Percentiles rank a stretch among this genome's conserved stretches.
These are phyloP conservation scores for Neurospora sp. DNA, from an alignment of 2,329 filamentous ascomycete genomes.

Conservation along the genomic window DNA sequence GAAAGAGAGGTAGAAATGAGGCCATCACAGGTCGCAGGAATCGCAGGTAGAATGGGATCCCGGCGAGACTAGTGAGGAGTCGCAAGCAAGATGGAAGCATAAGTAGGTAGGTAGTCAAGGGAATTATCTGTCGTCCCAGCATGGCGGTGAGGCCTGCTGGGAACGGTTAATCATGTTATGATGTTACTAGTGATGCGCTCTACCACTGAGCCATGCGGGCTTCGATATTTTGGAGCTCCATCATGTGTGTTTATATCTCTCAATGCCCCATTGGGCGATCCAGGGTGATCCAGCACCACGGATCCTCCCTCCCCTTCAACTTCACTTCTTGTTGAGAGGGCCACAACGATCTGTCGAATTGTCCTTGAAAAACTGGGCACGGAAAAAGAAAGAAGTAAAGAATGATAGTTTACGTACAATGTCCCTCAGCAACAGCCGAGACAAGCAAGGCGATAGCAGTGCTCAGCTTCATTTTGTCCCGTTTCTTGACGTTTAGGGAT, in stretches of 20 bases:
- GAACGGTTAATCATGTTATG: too few species aligned
- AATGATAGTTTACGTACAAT: slow-evolving; percentile 15
- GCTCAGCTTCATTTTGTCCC: slow-evolving; percentile 18
- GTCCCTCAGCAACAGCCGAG: slow-evolving; percentile 24
- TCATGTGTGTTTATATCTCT: background rate
- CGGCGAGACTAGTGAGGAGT: too few species aligned
- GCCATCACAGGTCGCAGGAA: too few species aligned
- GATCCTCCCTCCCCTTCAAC: background rate
- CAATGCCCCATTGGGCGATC: background rate
- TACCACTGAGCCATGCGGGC: background rate
- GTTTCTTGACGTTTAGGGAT: background rate
- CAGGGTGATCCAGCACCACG: background rate
- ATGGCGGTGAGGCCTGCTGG: too few species aligned
- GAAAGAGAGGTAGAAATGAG: too few species aligned
- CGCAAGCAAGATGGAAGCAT: too few species aligned
- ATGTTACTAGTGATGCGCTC: background rate
- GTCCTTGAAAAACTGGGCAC: too few species aligned
- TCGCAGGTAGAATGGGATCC: too few species aligned
- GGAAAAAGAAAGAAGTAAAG: too few species aligned
- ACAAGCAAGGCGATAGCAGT: slow-evolving; percentile 14
- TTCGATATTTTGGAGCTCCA: background rate
- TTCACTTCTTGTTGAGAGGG: background rate
- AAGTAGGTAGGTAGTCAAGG: too few species aligned
- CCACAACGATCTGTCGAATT: background rate
- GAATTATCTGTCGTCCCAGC: too few species aligned